Evolutionary conservation across 169 alveolate species (phyloP).

Genomic region (Eimeria praecox): DNA sequence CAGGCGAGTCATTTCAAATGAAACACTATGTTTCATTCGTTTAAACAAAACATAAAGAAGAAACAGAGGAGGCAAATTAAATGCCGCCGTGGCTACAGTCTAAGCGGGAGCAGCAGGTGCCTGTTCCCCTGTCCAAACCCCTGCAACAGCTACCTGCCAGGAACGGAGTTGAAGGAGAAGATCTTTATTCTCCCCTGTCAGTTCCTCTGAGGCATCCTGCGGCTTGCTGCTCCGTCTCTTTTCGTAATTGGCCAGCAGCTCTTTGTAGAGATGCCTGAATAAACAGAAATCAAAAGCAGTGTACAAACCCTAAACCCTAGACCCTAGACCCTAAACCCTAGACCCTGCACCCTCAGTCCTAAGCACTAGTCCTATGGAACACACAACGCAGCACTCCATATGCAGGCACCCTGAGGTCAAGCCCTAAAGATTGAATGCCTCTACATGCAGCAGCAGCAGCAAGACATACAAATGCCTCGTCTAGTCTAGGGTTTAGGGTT

Average conservation of each 20-base stretch:
- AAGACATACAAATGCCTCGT: not conserved
- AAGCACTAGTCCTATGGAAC: no score
- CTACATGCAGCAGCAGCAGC: not conserved
- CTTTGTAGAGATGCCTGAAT: not conserved
- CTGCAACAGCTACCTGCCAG: conserved; percentile 55
- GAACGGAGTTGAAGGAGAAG: conserved; percentile 57
- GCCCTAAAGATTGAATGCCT: not conserved
- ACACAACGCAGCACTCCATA: not conserved
- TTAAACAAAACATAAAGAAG: not conserved
- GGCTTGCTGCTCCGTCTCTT: not conserved
- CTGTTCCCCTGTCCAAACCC: not conserved
- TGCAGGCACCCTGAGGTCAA: not conserved
- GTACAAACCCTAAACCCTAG: not conserved
- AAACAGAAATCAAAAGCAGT: not conserved
- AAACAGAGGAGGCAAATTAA: not conserved
- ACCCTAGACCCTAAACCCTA: not conserved
- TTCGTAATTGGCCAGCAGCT: not conserved
- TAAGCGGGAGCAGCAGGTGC: not conserved
- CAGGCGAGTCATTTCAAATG: no score
- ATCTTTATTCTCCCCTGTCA: conserved; percentile 65
- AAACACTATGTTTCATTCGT: no score
- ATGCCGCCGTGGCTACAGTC: not conserved
- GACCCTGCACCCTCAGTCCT: no score
- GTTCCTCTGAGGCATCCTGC: conserved; percentile 24
- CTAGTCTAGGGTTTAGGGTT: conserved; percentile 1